Percentiles rank a stretch among this genome's conserved stretches.
These are phyloP conservation scores for Arthroderma sp. DNA, from an alignment of 2,329 filamentous ascomycete genomes.

Conservation along the genomic window DNA sequence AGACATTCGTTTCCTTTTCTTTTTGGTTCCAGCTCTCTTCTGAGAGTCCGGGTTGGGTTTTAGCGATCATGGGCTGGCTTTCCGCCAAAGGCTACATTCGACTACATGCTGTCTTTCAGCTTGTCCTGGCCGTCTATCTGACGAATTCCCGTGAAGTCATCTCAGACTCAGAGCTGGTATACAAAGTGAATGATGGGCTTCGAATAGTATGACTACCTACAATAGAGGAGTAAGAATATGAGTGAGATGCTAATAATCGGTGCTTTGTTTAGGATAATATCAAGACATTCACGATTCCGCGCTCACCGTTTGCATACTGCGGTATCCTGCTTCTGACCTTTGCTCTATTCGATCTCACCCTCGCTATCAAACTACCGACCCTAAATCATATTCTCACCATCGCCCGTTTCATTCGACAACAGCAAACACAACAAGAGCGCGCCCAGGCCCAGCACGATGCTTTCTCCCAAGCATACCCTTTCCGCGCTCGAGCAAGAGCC, in stretches of 20 bases:
- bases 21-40: no score
- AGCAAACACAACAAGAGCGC: not conserved
- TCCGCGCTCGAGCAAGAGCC: no score
- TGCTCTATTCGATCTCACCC: conserved; percentile 50
- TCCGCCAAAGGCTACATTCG: conserved; percentile 70
- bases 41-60: no score
- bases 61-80: conserved; percentile 58
- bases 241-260: no score
- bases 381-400: conserved; percentile 55
- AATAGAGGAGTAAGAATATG: no score
- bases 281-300: conserved; percentile 53
- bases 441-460: not conserved
- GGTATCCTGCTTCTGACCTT: conserved; percentile 60
- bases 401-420: conserved; percentile 26
- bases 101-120: conserved; percentile 68
- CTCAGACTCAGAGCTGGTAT: conserved; percentile 67
- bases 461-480: no score
- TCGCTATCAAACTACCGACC: conserved; percentile 42
- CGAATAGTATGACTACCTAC: conserved; percentile 46
- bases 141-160: conserved; percentile 58
- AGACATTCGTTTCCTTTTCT: no score
- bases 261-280: conserved; percentile 32
- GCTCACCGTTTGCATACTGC: conserved; percentile 51
- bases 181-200: conserved; percentile 70
- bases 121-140: conserved; percentile 74